Conservation (phyloP, 108 stramenopile genomes). For the Thalassiosira profunda region DNA sequence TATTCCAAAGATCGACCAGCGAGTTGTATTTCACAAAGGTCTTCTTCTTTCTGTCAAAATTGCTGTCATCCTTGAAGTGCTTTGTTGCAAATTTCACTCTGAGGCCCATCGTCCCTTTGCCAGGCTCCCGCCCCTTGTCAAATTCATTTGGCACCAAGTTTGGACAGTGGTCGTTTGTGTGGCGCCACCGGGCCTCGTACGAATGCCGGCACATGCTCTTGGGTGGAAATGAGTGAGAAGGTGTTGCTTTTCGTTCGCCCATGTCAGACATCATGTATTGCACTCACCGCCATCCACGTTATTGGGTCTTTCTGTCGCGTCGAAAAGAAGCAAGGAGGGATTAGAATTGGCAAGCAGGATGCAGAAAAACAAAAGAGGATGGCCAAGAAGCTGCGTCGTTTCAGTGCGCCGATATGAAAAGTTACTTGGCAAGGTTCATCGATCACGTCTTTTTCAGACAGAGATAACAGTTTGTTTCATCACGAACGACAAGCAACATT, state of each 20-base stretch:
- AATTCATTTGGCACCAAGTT: conserved; percentile 67
- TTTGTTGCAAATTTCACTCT: conserved; percentile 37
- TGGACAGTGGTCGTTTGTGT: conserved; percentile 60
- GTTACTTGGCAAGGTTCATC: too few species aligned
- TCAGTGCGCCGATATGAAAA: too few species aligned
- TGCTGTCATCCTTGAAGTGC: conserved; percentile 29
- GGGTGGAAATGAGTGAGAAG: too few species aligned
- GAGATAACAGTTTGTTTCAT: too few species aligned
- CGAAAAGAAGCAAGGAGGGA: too few species aligned
- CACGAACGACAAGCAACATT: too few species aligned
- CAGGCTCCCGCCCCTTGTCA: conserved; percentile 21
- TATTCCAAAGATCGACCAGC: conserved; percentile 70
- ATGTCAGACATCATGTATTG: too few species aligned
- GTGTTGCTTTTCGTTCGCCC: too few species aligned
- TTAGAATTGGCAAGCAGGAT: too few species aligned
- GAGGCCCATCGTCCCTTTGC: conserved; percentile 5
- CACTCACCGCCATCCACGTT: conserved; percentile 88
- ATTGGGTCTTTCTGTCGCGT: conserved; percentile 89
- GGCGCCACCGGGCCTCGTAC: conserved; percentile 74
- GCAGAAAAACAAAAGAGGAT: too few species aligned
- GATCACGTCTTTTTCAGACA: too few species aligned
- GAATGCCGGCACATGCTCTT: conserved; percentile 80
- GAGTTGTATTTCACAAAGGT: conserved; percentile 55
- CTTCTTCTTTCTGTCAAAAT: conserved; percentile 20
- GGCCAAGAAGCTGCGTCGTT: too few species aligned